Base-by-base conservation (phyloP, 129 eudicot genomes). In the Silybum marianum region DNA sequence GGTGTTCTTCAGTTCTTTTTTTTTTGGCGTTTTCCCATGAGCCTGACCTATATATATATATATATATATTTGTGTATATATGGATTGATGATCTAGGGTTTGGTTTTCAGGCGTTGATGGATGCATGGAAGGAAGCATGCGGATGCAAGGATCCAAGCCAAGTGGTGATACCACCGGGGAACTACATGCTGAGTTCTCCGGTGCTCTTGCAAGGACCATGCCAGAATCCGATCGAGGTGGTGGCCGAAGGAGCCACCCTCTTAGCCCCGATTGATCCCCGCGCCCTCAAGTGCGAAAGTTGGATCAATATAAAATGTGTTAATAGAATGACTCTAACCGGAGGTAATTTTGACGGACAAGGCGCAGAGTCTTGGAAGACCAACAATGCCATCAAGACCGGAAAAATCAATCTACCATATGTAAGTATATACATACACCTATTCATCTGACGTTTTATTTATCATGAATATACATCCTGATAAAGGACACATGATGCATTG, bases 261-360 rank as follows among this genome's bases (percentile, higher is more conserved):
- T 26, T 3, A 54, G 82, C 85, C 6, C 85, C 85, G 1, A 23
- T 34, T 2, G 82, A 80, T 21, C 73, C 79, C 9, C 13, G 9
- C 0, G 69, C 28, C 18, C 39, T 80, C 10, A 69, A 22, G 2
- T 60, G 44, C 19, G 72, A 68, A 1, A 67, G 83, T n/a, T 85
- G 88, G 88, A 54, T 88, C 30, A 25, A 40, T 14, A 51, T 88
- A 54, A 81, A 46, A 22, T 11, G 81, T 34, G 40, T 88, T n/a
- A 69, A 82, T 7, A 70, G n/a, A 0, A 19, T 88, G 26, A 75
- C 36, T 1, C 51, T 88, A 42, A 16, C 46, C 0, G 81, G 85
- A 0, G 91, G 89, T 65, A 66, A 69, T 0, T 71, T 85, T 25
- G 88, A 85, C 8, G 88, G 91, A 9, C 88, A 82, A 60, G 91